Base-by-base conservation (phyloP, 208 protist species). In the Trypanosoma vivax region DNA sequence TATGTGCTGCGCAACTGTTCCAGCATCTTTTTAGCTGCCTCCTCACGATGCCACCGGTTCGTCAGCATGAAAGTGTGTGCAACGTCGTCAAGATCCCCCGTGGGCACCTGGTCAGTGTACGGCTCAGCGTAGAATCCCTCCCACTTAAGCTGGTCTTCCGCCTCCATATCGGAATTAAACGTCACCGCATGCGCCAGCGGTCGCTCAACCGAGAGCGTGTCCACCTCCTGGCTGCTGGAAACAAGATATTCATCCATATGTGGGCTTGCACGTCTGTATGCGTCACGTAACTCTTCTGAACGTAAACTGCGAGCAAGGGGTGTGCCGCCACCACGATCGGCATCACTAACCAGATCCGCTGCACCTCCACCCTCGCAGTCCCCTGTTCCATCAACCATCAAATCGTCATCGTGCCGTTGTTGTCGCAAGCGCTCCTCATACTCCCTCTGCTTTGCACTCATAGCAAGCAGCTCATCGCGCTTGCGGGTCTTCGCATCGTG, bases 31-130 rank as follows among this genome's bases (percentile, higher is more conserved):
- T 90, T 83, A 35, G 83, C 83, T 0, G 88, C 88, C 51, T 73
- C 88, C 68, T 95, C 82, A 41, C 88, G 88, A 57, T 95, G 88
- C 83, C 79, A 88, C 33, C 88, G 83, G 57, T 95, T 95, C 0
- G 83, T 92, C 30, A 86, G 57, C 45, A 79, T 66, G 64, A 74
- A 90, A 6, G 83, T 83, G 66, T 93, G 84, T 3, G 67, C 53
- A 30, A 92, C 45, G 56, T 92, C 81, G 43, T 95, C 85, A 21
- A 90, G 45, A 48, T 92, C 85, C 7, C 79, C 80, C 6, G 85
- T 80, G 4, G 86, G 81, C 40, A 88, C 61, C 63, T 92, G 85
- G 64, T 92, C 83, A 27, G 89, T 85, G 53, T 79, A 82, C 2
- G 85, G 83, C 31, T 80, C 70, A 34, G 85, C 65, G 62, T 95